Percentiles rank a stretch among this genome's conserved stretches.
These are phyloP conservation scores for Diaporthe ampelina DNA, from an alignment of 2,329 filamentous ascomycete genomes.

Conservation along the genomic window DNA sequence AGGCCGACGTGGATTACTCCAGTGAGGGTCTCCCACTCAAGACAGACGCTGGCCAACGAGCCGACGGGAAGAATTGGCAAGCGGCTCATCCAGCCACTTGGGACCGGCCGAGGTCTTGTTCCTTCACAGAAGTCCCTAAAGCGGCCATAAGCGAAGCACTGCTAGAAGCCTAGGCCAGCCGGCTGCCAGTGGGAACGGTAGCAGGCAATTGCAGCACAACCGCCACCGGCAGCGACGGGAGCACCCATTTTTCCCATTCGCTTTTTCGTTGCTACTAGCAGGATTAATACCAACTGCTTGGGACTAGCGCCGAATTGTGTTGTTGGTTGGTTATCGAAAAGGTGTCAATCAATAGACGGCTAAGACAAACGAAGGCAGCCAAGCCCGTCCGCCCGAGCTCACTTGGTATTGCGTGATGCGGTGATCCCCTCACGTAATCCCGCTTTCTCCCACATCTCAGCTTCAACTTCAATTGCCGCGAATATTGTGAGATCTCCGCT, in stretches of 20 bases:
- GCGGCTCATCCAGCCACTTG: background rate
- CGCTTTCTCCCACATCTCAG: constrained; percentile 10
- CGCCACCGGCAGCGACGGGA: background rate
- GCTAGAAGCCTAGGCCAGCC: background rate
- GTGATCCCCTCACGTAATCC: constrained; percentile 36
- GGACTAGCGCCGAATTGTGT: constrained; percentile 18
- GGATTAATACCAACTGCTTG: constrained; percentile 8
- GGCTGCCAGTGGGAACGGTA: background rate
- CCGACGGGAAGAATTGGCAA: background rate
- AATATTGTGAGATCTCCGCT: background rate
- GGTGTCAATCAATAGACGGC: background rate
- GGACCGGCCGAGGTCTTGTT: background rate
- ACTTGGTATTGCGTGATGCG: constrained; percentile 36
- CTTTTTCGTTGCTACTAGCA: background rate
- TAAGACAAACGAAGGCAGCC: constrained; percentile 20
- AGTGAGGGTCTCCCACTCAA: background rate
- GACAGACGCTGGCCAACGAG: background rate
- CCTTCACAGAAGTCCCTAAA: background rate
- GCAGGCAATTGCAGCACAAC: background rate
- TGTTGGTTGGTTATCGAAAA: background rate
- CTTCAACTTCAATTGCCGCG: background rate
- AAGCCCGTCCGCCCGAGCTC: constrained; percentile 25
- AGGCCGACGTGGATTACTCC: background rate
- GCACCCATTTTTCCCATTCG: background rate
- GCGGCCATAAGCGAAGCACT: background rate